phyloP scores from a whole-genome alignment of 805 yeast genomes.

The Metschnikowia gelsemii region DNA sequence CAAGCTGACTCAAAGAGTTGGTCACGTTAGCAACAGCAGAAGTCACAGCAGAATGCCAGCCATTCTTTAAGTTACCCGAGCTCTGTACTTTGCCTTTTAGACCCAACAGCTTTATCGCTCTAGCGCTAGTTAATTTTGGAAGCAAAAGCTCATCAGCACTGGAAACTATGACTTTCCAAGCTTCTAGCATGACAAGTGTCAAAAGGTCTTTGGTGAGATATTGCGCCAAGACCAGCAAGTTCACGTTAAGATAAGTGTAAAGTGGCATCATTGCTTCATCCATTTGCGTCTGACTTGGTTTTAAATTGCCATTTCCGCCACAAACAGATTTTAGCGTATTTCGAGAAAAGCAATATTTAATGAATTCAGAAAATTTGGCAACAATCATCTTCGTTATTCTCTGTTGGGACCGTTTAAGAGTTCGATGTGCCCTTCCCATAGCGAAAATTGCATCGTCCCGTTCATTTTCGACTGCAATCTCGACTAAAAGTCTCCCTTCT shows the following conservation, averaged over 20 bases:
- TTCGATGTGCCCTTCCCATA: slow-evolving; percentile 71
- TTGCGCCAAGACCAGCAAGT: slow-evolving; percentile 61
- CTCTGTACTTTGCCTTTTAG: slow-evolving; percentile 15
- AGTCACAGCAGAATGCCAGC: slow-evolving; percentile 47
- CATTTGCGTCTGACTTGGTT: slow-evolving; percentile 47
- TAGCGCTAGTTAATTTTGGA: slow-evolving; percentile 62
- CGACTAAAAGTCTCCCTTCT: slow-evolving; percentile 65
- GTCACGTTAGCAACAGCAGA: slow-evolving; percentile 53
- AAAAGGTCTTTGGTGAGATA: slow-evolving; percentile 55
- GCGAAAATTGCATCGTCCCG: slow-evolving; percentile 77
- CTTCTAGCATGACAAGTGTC: slow-evolving; percentile 65
- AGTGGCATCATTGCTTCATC: slow-evolving; percentile 71
- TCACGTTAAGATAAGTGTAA: slow-evolving; percentile 70
- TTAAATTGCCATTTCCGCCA: slow-evolving; percentile 46
- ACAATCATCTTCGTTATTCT: slow-evolving; percentile 69
- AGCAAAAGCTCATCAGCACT: slow-evolving; percentile 70
- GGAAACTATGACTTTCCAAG: slow-evolving; percentile 74
- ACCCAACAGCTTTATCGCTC: slow-evolving; percentile 31
- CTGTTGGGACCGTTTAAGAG: slow-evolving; percentile 61
- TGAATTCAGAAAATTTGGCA: slow-evolving; percentile 65
- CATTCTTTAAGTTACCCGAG: slow-evolving; percentile 15
- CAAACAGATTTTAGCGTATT: slow-evolving; percentile 56
- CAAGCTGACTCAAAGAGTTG: slow-evolving; percentile 41
- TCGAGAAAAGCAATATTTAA: slow-evolving; percentile 57
- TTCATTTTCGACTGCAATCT: slow-evolving; percentile 76